Base-by-base conservation (phyloP, 192 early-diverging fungal species). In the Chytriomyces hyalinus region DNA sequence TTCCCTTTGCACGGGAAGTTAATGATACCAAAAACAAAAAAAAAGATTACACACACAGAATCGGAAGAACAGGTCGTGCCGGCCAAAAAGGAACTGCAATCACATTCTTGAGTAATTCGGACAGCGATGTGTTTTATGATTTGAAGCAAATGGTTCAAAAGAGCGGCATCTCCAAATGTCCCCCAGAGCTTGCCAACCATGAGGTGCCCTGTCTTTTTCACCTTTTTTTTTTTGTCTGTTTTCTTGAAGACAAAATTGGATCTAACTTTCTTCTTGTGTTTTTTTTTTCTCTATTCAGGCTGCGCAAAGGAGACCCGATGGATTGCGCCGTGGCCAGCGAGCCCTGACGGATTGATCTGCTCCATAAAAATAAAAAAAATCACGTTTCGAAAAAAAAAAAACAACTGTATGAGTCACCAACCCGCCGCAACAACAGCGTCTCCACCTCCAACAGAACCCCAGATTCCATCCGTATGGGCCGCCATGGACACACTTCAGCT, bases 1-100 rank as follows among this genome's bases (percentile, higher is more conserved):
- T 0, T 71, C 73, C 26, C 2, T 28, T 53, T 50, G 17, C 28
- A 20, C 57, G 2, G 57, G 15, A 59, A 59, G 13, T 59, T 59
- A 20, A 13, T 22, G 13, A 70, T 79, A 4, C 47, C 22, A 36
- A n/a, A 47, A 51, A 46, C 68, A 49, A 61, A 50, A 20, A 11
- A 11, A 46, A 44, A 57, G 93, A 94, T 73, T 99, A 99, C 80
- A 99, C 96, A 44, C 98, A 99, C 87, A 89, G 98, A 71, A 98
- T 98, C 79, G 98, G 98, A 75, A 92, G 98, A 77, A 99, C 98
- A 1, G 98, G 97, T 69, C 92, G 98, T 82, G 98, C 97, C n/a
- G 98, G 98, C 61, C 89, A 92, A 67, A 87, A 88, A 15, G 98
- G 98, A 51, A 85, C 93, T 10, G 94, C 98, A 0, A 88, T 98